Evolutionary conservation across 2,329 filamentous ascomycete genomes (phyloP), one percentile per base, ranked within the genome.

Genomic region (Dryadomyces quercivorus): DNA sequence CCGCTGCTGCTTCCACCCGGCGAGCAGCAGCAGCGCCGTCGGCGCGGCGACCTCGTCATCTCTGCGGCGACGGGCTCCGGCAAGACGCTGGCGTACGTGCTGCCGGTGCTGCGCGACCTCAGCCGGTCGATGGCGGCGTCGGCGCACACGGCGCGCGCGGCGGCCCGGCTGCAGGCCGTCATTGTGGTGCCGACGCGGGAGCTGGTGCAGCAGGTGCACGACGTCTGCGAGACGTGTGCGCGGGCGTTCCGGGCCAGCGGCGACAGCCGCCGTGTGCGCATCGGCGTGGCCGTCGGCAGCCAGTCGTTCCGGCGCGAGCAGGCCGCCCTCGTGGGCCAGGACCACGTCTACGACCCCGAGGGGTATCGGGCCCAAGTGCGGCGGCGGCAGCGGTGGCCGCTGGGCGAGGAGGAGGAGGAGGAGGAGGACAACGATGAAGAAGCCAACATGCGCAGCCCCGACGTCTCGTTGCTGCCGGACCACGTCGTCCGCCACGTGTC

Each of bases 21-120:
- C 15, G 10, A n/a, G n/a, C 7, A 16, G 7, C 42, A 44, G 4
- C 75, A 78, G 45, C 73, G 78, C 12, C 40, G 50, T 43, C 76
- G 82, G 40, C 71, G 78, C 1, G 86, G 88, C 5, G 93, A 98
- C 66, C 69, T 98, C 5, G 85, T 95, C 47, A 84, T 98, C 2
- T 93, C 90, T 8, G 93, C 94, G 0, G 87, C 92, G 1, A 98
- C 93, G 0, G 93, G 93, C 9, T 97, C 93, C 0, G 93, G 93
- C 55, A 98, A 98, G 66, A 98, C 93, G 0, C 69, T 98, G 16
- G 86, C 92, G 0, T 98, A 98, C 63, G 81, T 92, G 0, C 72
- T 98, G 2, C 93, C 93, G 0, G 82, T 98, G 56, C 78, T 95
- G 4, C 81, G 89, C 48, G 83, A 85, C 51, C 72, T 98, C 50